A percentile compares a stretch with the other conserved stretches of the same genome.
Evolutionary conservation across 1,284 basidiomycete genomes (phyloP).

Genomic region (Trichosporon ovoides): DNA sequence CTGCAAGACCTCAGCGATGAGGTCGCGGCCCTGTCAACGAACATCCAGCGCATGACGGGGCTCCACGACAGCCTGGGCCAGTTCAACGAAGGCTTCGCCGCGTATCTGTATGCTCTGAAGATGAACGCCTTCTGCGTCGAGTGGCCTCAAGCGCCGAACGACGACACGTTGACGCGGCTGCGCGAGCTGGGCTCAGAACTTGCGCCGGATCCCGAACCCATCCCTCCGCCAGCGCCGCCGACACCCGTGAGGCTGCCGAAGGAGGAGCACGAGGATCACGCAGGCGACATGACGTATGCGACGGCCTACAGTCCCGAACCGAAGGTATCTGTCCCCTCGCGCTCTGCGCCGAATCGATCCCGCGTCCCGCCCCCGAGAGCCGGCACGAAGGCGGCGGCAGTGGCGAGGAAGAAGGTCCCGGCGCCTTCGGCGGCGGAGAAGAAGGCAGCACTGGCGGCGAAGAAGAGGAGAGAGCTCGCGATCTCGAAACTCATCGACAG

Average conservation of each 20-base stretch:
- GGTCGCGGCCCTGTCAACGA: conserved; percentile 68
- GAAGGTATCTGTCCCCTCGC: no score
- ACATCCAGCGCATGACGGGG: conserved; percentile 64
- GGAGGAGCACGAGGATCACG: background rate
- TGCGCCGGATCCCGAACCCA: background rate
- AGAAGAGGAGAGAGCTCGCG: conserved; percentile 63
- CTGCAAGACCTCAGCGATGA: conserved; percentile 83
- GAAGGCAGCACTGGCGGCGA: conserved; percentile 55
- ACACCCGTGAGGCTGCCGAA: background rate
- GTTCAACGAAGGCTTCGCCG: conserved; percentile 91
- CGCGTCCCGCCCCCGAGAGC: background rate
- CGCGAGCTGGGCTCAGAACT: conserved; percentile 7
- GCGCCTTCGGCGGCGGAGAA: no score
- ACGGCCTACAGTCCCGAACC: conserved; percentile 30
- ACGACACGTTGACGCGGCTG: conserved; percentile 55
- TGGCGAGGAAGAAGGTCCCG: conserved; percentile 12
- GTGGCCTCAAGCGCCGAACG: conserved; percentile 59
- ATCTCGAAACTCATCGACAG: conserved; percentile 70
- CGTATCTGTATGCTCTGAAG: conserved; percentile 83
- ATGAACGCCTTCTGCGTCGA: conserved; percentile 91
- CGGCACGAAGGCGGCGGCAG: background rate
- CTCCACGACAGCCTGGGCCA: conserved; percentile 70
- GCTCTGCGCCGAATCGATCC: background rate
- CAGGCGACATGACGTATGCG: conserved; percentile 42
- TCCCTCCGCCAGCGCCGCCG: background rate